These are phyloP conservation scores for Rhododendron ovatum DNA, from an alignment of 148 eudicot genomes.

Conservation along the genomic window DNA sequence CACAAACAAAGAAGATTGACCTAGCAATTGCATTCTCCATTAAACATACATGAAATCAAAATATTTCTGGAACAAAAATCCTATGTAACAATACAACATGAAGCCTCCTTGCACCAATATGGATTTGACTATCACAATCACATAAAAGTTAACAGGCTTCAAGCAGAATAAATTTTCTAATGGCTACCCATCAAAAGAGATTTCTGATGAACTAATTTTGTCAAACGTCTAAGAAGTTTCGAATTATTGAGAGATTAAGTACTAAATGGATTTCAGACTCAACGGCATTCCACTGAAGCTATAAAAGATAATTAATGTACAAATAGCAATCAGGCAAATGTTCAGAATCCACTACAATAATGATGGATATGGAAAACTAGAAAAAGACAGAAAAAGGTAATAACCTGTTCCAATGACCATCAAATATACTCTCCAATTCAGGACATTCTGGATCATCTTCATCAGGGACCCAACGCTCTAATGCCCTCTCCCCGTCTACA, in stretches of 20 bases:
- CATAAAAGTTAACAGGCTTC: not conserved
- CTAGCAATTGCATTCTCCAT: not conserved
- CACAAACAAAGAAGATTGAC: conserved; percentile 6
- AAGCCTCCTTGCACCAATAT: not conserved
- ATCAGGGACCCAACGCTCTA: conserved; percentile 91
- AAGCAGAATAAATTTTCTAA: not conserved
- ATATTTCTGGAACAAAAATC: not conserved
- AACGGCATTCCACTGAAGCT: not conserved
- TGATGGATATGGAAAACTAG: not conserved
- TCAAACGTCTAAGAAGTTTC: not conserved
- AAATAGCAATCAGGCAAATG: not conserved
- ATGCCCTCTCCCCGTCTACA: conserved; percentile 65
- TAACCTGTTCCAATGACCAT: conserved; percentile 78
- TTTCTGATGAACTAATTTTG: not conserved
- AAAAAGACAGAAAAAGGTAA: conserved; percentile 9
- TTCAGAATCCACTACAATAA: not conserved
- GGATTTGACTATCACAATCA: not conserved
- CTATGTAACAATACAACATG: not conserved
- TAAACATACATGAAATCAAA: not conserved
- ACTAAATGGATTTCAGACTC: not conserved
- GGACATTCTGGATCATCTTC: conserved; percentile 60
- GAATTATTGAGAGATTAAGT: not conserved
- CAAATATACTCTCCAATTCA: conserved; percentile 78
- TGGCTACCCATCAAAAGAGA: not conserved
- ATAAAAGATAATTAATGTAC: not conserved